Evolutionary conservation across 2,329 filamentous ascomycete species (phyloP).

Genomic region (Rhynchosporium secalis): DNA sequence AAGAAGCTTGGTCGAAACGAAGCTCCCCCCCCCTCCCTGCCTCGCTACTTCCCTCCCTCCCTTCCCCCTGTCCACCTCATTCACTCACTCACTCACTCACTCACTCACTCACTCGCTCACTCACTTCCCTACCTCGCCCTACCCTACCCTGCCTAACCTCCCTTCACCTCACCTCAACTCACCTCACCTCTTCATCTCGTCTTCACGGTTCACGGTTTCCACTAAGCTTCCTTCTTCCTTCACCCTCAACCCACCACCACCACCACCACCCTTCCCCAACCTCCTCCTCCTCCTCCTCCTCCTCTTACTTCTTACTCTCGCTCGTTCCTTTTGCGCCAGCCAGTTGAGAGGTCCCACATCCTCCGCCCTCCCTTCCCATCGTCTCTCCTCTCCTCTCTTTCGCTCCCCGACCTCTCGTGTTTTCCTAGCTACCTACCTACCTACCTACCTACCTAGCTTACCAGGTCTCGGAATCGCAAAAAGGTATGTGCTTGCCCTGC

Average conservation of each 20-base stretch:
- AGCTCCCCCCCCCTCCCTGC: too few species aligned
- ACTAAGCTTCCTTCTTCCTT: too few species aligned
- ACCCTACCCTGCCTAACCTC: constrained; percentile 2
- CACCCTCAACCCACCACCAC: constrained; percentile 5
- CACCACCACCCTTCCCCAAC: background rate
- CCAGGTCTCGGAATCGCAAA: constrained; percentile 26
- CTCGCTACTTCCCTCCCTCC: too few species aligned
- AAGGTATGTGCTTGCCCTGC: constrained; percentile 30
- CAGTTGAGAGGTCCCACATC: constrained; percentile 8
- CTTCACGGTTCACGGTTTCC: too few species aligned
- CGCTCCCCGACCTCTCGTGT: constrained; percentile 33
- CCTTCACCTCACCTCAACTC: background rate
- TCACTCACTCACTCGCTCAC: too few species aligned
- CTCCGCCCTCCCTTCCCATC: constrained; percentile 19
- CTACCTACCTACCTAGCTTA: background rate
- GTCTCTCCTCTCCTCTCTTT: too few species aligned
- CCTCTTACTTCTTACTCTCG: constrained; percentile 29
- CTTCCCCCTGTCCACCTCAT: too few species aligned
- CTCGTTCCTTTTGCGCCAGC: constrained; percentile 32
- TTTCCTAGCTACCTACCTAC: constrained; percentile 21
- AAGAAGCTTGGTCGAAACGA: too few species aligned
- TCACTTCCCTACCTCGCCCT: background rate
- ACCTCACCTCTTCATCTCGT: too few species aligned
- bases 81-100: too few species aligned
- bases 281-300: constrained; percentile 21